phyloP scores from a whole-genome alignment of 2,329 filamentous ascomycete genomes.

The Acephala macrosclerotiorum region DNA sequence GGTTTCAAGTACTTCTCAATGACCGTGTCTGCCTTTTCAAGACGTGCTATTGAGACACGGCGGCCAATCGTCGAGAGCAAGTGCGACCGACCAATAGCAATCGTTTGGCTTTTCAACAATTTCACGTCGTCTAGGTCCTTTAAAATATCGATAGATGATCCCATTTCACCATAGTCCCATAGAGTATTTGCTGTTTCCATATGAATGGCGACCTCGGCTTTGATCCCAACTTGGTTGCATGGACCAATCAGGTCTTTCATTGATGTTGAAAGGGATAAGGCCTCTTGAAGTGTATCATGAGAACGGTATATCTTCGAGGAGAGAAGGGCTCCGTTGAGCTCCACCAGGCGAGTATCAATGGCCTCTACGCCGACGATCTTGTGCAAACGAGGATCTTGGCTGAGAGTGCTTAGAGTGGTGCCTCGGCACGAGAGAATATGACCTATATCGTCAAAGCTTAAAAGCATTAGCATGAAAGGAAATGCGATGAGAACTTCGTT shows the following conservation, averaged over 20 bases:
- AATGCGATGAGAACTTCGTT: background rate
- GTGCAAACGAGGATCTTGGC: conserved; percentile 71
- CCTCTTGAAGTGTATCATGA: conserved; percentile 85
- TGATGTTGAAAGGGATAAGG: conserved; percentile 82
- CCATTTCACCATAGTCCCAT: conserved; percentile 93
- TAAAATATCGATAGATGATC: conserved; percentile 87
- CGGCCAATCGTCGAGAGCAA: conserved; percentile 88
- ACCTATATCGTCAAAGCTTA: conserved; percentile 77
- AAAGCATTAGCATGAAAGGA: conserved; percentile 38
- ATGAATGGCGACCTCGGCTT: conserved; percentile 78
- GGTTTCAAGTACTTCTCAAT: conserved; percentile 86
- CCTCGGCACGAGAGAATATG: conserved; percentile 84
- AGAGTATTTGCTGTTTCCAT: conserved; percentile 88
- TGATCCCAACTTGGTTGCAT: conserved; percentile 74
- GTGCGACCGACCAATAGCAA: conserved; percentile 77
- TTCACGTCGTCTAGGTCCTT: conserved; percentile 72
- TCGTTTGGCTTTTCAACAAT: conserved; percentile 71
- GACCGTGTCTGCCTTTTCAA: conserved; percentile 91
- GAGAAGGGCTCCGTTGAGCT: conserved; percentile 79
- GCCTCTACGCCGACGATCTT: conserved; percentile 66
- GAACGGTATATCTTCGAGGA: conserved; percentile 79
- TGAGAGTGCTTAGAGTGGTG: conserved; percentile 81
- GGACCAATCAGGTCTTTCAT: conserved; percentile 78
- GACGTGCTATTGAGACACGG: conserved; percentile 85
- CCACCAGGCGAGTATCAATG: conserved; percentile 70